Evolutionary conservation across 352 stramenopile genomes (phyloP), one percentile per base, ranked within the genome.

Genomic region (Lagenidium sp.): DNA sequence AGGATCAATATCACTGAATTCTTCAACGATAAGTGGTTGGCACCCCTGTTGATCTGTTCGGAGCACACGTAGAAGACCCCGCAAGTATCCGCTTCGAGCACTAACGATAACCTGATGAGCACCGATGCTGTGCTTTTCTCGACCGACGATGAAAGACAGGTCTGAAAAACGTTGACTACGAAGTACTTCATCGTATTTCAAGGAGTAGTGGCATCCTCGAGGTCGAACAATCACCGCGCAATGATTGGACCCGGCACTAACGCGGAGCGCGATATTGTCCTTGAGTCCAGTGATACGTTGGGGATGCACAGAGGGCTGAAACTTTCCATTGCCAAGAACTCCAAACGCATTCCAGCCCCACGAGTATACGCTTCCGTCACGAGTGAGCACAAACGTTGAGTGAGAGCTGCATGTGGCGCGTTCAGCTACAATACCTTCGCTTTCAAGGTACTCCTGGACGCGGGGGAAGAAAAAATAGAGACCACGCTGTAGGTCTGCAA

Each of bases 281-380:
- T 70, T 78, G 4, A 91, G 48, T 0, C 70, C 65, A 35, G 76
- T 68, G 11, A 91, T 38, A 13, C 57, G 55, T 36, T 87, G 72
- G 3, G 78, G 78, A n/a, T 81, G 50, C 39, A 81, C 77, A 4
- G 73, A 80, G 51, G 76, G 58, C 49, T 84, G 73, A 47, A 79
- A 78, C 57, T 86, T 85, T 51, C 78, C 78, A 32, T 82, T 74
- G 23, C 78, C 78, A 4, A 91, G 57, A 11, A 86, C 58, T 8
- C 78, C 78, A 16, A 88, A 91, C 1, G 73, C 70, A 36, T 91
- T 91, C 78, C 78, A 91, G 7, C 85, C 85, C 81, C 82, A 95
- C n/a, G 78, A 85, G 53, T 82, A 89, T 22, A 93, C 61, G 3
- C 41, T 62, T 1, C 70, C 73, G 46, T 83, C 67, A 0, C 43